Evolutionary conservation across 2,329 filamentous ascomycete species (phyloP), one percentile per base, ranked within the genome.

Genomic region (Colletotrichum chlorophyti): DNA sequence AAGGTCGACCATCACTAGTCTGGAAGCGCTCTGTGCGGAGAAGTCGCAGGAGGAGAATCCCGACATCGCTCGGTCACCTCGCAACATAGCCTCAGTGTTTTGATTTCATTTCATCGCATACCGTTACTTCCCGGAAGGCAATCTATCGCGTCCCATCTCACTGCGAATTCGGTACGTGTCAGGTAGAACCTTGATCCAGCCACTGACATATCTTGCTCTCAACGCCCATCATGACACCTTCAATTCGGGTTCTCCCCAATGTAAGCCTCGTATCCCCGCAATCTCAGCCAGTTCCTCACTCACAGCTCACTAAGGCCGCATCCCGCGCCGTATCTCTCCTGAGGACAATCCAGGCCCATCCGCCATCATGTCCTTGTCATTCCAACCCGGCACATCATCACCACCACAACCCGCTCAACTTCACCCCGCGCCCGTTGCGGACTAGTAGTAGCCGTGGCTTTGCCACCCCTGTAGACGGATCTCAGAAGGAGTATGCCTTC

Each of bases 401-500:
- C 72, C 80, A 80, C 65, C 83, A 84, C 75, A 83, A 82, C 34
- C 81, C 81, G 35, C 76, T 84, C 35, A 79, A 83, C 60, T 76
- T 93, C 59, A 74, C 80, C 14, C 80, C 80, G 77, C 53, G 72
- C 69, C 42, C 53, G 3, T 53, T 58, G n/a, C 62, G 24, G 64
- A 76, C 43, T 69, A 73, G 17, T 70, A 37, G 34, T 51, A 47
- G 32, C 3, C 59, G 82, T 26, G 74, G 75, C 26, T 84, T 81
- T 68, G 91, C 91, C 14, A 93, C 90, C 0, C 91, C 91, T 0
- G 77, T 90, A 24, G 88, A 92, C 67, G 27, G 47, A 8, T 35
- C 53, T 10, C 76, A 82, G 8, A 97, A 96, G 72, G 95, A 99
- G 73, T 99, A 99, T 77, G 95, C 95, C 12, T 99, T 99, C 71